These are phyloP conservation scores for Hymenoscyphus fraxineus DNA, from an alignment of 2,329 filamentous ascomycete genomes.

Conservation along the genomic window DNA sequence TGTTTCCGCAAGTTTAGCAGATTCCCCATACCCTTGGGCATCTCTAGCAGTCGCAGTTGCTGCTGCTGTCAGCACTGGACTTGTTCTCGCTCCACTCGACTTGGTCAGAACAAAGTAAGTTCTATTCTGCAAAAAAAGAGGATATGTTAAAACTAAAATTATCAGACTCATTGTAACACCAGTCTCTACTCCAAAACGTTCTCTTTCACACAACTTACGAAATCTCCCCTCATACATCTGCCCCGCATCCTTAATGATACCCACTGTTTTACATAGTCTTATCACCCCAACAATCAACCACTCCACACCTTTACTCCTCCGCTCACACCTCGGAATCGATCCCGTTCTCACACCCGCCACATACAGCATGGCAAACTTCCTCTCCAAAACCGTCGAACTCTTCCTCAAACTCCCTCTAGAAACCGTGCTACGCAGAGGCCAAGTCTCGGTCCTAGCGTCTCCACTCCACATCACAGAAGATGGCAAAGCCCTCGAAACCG, in stretches of 20 bases:
- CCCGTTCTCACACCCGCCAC: slow-evolving; percentile 74
- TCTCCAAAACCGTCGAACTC: slow-evolving; percentile 74
- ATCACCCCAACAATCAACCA: slow-evolving; percentile 79
- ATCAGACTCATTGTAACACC: slow-evolving; percentile 76
- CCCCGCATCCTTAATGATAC: slow-evolving; percentile 66
- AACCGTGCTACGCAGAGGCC: slow-evolving; percentile 83
- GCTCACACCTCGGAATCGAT: slow-evolving; percentile 80
- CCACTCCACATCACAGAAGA: slow-evolving; percentile 12
- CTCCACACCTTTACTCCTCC: slow-evolving; percentile 79
- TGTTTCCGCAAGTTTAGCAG: slow-evolving; percentile 58
- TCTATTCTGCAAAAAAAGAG: not conserved
- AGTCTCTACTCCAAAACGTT: slow-evolving; percentile 70
- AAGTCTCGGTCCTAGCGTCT: slow-evolving; percentile 64
- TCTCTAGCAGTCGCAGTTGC: slow-evolving; percentile 70
- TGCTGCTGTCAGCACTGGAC: slow-evolving; percentile 66
- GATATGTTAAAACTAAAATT: slow-evolving; percentile 21
- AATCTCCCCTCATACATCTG: slow-evolving; percentile 75
- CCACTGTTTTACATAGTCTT: slow-evolving; percentile 83
- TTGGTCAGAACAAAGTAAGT: slow-evolving; percentile 70
- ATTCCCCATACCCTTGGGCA: slow-evolving; percentile 77
- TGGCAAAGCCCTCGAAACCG: slow-evolving; percentile 55
- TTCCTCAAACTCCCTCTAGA: slow-evolving; percentile 87
- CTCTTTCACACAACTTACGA: slow-evolving; percentile 68
- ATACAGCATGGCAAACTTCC: slow-evolving; percentile 79
- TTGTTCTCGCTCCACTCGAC: slow-evolving; percentile 83